These are phyloP conservation scores for Neohortaea acidophila DNA, from an alignment of 495 filamentous ascomycete species.

Conservation along the genomic window DNA sequence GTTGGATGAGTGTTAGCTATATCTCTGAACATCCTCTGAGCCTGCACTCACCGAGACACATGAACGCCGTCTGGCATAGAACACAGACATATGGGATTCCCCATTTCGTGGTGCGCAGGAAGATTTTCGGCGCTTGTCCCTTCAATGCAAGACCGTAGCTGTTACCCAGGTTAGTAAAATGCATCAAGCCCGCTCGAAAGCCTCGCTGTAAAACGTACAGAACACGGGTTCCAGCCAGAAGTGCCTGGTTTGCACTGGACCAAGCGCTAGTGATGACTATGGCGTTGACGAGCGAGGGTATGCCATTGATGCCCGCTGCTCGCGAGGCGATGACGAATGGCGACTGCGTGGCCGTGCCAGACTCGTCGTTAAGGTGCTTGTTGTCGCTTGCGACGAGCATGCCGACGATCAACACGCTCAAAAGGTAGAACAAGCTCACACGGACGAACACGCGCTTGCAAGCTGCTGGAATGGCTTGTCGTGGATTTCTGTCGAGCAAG, in stretches of 20 bases:
- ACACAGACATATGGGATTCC: constrained; percentile 51
- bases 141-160: constrained; percentile 48
- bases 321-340: constrained; percentile 50
- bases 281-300: constrained; percentile 62
- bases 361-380: constrained; percentile 27
- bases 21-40: no score
- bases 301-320: constrained; percentile 44
- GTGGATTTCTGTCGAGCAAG: no score
- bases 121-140: constrained; percentile 46
- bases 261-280: constrained; percentile 51
- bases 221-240: constrained; percentile 60
- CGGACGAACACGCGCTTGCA: constrained; percentile 71
- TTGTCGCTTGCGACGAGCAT: constrained; percentile 32
- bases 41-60: no score
- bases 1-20: no score
- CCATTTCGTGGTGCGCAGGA: constrained; percentile 37
- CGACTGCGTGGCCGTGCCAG: constrained; percentile 44
- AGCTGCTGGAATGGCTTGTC: constrained; percentile 46
- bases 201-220: no score
- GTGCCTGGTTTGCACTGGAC: constrained; percentile 59
- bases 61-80: constrained; percentile 23
- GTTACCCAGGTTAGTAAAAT: no score
- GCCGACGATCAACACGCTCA: constrained; percentile 40
- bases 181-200: no score
- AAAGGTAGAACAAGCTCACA: constrained; percentile 64